phyloP scores from a whole-genome alignment of 73 alveolate species.

The Tetrahymena borealis region DNA sequence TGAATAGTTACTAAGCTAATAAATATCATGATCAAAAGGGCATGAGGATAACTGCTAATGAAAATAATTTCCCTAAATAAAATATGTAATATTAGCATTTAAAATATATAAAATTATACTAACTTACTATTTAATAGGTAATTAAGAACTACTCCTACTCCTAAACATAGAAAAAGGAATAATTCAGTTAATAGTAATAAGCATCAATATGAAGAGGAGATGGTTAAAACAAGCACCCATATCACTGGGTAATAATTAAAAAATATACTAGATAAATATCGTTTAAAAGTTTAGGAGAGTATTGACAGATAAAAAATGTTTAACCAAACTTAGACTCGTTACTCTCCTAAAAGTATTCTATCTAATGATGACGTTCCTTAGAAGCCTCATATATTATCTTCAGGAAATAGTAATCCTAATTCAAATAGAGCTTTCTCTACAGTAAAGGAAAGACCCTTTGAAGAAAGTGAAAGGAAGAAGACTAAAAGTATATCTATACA shows the following conservation, averaged over 20 bases:
- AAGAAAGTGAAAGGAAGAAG: neutral
- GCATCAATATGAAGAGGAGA: neutral
- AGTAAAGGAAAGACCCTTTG: neutral
- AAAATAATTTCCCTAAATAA: neutral
- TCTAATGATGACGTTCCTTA: neutral
- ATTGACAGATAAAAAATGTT: neutral
- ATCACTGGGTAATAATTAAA: neutral
- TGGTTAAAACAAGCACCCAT: neutral
- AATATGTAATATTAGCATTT: neutral
- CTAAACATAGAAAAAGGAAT: neutral
- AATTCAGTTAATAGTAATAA: neutral
- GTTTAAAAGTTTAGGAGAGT: neutral
- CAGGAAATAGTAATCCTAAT: neutral
- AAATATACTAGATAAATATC: neutral
- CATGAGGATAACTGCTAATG: neutral
- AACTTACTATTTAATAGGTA: neutral
- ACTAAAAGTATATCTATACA: neutral
- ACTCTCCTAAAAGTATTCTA: neutral
- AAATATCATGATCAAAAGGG: neutral
- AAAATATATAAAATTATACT: neutral
- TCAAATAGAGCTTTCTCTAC: neutral
- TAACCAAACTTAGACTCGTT: neutral
- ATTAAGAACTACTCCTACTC: neutral
- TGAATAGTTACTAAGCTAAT: neutral
- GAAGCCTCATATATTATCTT: neutral